Evolutionary conservation across 768 basidiomycete species (phyloP).

Genomic region (Lentinus brumalis): DNA sequence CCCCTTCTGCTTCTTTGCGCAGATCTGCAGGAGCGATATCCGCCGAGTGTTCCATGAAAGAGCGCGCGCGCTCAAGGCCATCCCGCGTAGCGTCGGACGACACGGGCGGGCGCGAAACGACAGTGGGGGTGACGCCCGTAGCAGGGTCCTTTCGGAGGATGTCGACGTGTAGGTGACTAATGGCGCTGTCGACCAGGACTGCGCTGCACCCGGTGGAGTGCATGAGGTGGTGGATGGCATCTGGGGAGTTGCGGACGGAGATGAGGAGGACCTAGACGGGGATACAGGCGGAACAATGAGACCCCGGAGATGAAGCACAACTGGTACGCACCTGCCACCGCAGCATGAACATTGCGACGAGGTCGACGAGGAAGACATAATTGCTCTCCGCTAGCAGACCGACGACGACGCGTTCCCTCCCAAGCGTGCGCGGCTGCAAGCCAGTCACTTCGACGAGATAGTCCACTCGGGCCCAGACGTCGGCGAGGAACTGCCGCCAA

Average conservation of each 20-base stretch:
- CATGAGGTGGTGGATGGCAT: not conserved
- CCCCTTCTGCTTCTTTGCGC: not conserved
- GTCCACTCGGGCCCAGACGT: not conserved
- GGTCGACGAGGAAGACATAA: not conserved
- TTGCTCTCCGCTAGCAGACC: not conserved
- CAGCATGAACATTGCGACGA: not conserved
- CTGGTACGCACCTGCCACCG: not conserved
- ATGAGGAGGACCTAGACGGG: not conserved
- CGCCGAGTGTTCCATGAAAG: not conserved
- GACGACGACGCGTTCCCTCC: not conserved
- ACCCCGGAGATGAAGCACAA: not conserved
- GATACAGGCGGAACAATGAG: not conserved
- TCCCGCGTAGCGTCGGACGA: not conserved
- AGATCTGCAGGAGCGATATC: not conserved
- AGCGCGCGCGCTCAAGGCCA: not conserved
- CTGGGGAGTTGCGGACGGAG: not conserved
- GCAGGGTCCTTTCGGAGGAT: not conserved
- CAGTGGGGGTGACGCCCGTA: not conserved
- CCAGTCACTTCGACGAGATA: not conserved
- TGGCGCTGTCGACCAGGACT: not conserved
- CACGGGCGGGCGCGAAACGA: not conserved
- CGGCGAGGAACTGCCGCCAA: slow-evolving; percentile 1
- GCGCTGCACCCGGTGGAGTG: not conserved
- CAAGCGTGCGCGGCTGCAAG: not conserved
- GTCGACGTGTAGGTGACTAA: not conserved